Conservation (phyloP, 257 asterid species). For the Solanum chilense region DNA sequence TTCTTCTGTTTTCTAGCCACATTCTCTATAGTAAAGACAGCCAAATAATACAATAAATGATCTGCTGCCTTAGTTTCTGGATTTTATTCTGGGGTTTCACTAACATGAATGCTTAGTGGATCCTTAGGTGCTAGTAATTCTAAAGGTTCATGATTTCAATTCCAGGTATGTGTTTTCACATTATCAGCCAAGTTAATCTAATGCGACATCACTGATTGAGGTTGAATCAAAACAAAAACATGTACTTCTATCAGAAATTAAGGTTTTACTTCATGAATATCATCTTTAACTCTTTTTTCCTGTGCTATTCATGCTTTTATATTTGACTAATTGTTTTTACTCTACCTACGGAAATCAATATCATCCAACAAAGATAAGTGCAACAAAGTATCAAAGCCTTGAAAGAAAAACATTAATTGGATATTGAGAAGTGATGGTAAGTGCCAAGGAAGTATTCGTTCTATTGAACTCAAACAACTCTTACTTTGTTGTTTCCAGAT, state of each 20-base stretch:
- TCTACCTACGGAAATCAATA: conserved; percentile 73
- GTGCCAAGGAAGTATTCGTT: background rate
- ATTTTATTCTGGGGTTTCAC: conserved; percentile 96
- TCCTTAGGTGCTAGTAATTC: conserved; percentile 61
- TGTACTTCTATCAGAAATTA: conserved; percentile 87
- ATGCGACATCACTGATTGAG: conserved; percentile 91
- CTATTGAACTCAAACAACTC: background rate
- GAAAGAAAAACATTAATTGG: background rate
- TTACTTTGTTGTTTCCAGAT: background rate
- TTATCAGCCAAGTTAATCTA: conserved; percentile 97
- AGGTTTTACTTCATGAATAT: conserved; percentile 33
- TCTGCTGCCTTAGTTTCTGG: conserved; percentile 88
- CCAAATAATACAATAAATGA: conserved; percentile 97
- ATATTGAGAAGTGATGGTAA: background rate
- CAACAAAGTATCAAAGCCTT: background rate
- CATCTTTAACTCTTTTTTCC: background rate
- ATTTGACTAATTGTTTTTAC: conserved; percentile 5
- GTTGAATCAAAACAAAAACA: conserved; percentile 98
- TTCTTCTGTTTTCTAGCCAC: background rate
- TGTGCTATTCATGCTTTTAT: background rate
- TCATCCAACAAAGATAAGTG: conserved; percentile 79
- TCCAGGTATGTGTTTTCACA: conserved; percentile 98
- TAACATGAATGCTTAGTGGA: conserved; percentile 98
- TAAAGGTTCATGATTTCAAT: background rate
- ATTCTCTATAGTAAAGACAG: conserved; percentile 67